These are phyloP conservation scores for Gastrolobium villosum DNA, from an alignment of 306 rosid genomes.

Conservation along the genomic window DNA sequence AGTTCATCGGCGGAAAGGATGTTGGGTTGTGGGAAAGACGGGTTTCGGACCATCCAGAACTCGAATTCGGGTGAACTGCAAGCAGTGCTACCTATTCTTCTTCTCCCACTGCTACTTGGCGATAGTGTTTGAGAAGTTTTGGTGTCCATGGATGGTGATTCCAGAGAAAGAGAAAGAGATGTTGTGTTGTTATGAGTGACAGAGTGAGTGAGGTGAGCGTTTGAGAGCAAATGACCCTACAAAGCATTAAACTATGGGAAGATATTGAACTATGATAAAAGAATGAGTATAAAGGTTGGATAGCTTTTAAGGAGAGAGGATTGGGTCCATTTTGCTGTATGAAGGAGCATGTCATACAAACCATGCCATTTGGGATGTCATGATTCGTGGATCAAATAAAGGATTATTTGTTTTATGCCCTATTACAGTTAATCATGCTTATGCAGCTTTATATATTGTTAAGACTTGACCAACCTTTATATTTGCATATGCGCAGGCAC, in stretches of 20 bases:
- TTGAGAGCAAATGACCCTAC: conserved; percentile 42
- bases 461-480: neutral
- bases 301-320: neutral
- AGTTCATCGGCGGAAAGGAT: conserved; percentile 87
- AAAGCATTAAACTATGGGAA: conserved; percentile 37
- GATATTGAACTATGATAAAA: neutral
- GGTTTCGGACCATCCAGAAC: conserved; percentile 90
- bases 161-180: neutral
- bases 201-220: neutral
- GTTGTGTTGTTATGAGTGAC: neutral
- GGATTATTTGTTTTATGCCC: neutral
- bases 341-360: conserved; percentile 35
- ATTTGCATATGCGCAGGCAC: neutral
- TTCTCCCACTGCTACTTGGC: conserved; percentile 41
- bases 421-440: neutral
- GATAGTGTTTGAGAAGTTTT: conserved; percentile 43
- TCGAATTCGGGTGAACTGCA: conserved; percentile 91
- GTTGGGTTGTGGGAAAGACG: conserved; percentile 71
- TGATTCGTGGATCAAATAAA: neutral
- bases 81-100: conserved; percentile 22
- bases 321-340: conserved; percentile 39
- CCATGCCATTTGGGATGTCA: conserved; percentile 10
- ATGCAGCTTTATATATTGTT: neutral
- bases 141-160: conserved; percentile 52
- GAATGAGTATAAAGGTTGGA: conserved; percentile 13